phyloP scores from a whole-genome alignment of 2,329 filamentous ascomycete species.

The Phaeophleospora eucalypticola region DNA sequence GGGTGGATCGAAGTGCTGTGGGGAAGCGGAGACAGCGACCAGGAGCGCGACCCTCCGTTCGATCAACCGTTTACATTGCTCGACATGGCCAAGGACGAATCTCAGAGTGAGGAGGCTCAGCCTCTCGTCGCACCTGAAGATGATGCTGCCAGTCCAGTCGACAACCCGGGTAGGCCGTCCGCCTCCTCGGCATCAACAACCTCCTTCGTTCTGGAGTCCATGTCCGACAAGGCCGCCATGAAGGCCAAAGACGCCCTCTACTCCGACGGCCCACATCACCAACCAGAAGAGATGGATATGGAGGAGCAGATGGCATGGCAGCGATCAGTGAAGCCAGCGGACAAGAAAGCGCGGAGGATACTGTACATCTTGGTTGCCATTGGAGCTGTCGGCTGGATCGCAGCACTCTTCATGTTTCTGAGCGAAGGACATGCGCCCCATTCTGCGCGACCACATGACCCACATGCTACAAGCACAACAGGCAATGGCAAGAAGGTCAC shows the following conservation, averaged over 20 bases:
- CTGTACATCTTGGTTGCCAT: conserved; percentile 59
- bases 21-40: not conserved
- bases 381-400: conserved; percentile 64
- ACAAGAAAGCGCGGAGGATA: conserved; percentile 60
- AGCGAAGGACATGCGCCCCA: conserved; percentile 62
- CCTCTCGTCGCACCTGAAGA: conserved; percentile 39
- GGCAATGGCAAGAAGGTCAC: conserved; percentile 69
- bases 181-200: conserved; percentile 77
- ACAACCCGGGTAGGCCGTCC: conserved; percentile 44
- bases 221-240: conserved; percentile 53
- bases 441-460: conserved; percentile 63
- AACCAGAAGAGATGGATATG: conserved; percentile 45
- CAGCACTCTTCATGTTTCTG: conserved; percentile 65
- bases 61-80: conserved; percentile 5
- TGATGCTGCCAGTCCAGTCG: conserved; percentile 30
- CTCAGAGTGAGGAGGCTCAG: conserved; percentile 39
- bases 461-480: conserved; percentile 57
- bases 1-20: not conserved
- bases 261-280: conserved; percentile 24
- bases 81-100: conserved; percentile 8
- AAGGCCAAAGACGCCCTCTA: conserved; percentile 47
- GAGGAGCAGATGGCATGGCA: conserved; percentile 45
- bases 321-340: conserved; percentile 50
- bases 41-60: not conserved
- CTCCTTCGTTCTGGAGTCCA: conserved; percentile 74